Percentiles rank a stretch among this genome's conserved stretches.
Conservation (phyloP, 139 green algal genomes). For the Yamagishiella unicocca region DNA sequence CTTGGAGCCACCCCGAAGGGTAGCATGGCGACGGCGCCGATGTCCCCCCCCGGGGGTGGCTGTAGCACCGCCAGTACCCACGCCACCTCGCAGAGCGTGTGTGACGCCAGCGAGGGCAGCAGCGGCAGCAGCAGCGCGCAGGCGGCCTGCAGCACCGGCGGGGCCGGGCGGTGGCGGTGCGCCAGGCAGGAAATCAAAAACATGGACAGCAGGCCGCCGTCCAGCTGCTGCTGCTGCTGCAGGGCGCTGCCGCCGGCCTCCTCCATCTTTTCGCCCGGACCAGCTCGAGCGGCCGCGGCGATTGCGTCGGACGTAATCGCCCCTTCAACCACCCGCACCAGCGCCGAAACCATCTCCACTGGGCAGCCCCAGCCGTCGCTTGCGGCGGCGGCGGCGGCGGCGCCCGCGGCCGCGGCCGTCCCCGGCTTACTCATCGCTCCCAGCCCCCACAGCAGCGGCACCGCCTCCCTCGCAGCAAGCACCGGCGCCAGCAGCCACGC, state of each 20-base stretch:
- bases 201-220: conserved; percentile 40
- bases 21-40: conserved; percentile 4
- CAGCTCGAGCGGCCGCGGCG: too few relatives aligned
- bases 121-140: conserved; percentile 10
- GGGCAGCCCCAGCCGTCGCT: too few relatives aligned
- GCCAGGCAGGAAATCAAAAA: conserved; percentile 3
- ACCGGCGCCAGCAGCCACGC: neutral
- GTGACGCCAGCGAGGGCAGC: neutral
- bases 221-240: too few relatives aligned
- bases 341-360: neutral
- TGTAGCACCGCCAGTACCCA: conserved; percentile 17
- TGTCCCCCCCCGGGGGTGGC: neutral
- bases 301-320: too few relatives aligned
- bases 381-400: too few relatives aligned
- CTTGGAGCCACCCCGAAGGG: neutral
- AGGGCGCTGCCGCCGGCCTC: too few relatives aligned
- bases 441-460: conserved; percentile 44
- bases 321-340: neutral
- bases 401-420: too few relatives aligned
- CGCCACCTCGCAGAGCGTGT: conserved; percentile 29
- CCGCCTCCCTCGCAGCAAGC: neutral
- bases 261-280: too few relatives aligned
- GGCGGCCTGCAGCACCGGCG: conserved; percentile 9
- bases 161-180: conserved; percentile 12
- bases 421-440: neutral